Evolutionary conservation across 805 yeast genomes (phyloP).

Genomic region (Cyberlindnera amylophila): DNA sequence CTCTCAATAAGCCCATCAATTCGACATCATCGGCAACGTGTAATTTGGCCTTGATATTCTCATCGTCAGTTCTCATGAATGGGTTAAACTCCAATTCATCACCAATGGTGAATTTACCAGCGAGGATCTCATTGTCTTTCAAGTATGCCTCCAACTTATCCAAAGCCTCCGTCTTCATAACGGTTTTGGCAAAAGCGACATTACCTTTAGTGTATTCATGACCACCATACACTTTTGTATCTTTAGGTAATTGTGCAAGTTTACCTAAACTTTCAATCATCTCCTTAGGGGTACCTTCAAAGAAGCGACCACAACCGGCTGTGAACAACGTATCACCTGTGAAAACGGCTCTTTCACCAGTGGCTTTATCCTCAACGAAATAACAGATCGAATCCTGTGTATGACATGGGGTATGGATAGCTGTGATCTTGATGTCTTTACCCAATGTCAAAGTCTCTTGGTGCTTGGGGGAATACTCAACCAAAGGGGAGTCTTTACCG

Average conservation of each 20-base stretch:
- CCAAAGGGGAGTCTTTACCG: slow-evolving; percentile 77
- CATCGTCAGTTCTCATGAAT: slow-evolving; percentile 75
- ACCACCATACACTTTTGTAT: slow-evolving; percentile 83
- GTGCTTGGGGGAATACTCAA: slow-evolving; percentile 67
- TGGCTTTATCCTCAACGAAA: slow-evolving; percentile 55
- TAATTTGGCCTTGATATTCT: slow-evolving; percentile 54
- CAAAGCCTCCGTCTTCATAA: slow-evolving; percentile 44
- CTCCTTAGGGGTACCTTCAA: slow-evolving; percentile 82
- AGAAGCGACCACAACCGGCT: slow-evolving; percentile 95
- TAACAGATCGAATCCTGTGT: slow-evolving; percentile 96
- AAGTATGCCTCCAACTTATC: slow-evolving; percentile 49
- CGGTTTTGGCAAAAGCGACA: slow-evolving; percentile 68
- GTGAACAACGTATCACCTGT: slow-evolving; percentile 95
- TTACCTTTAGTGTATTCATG: slow-evolving; percentile 92
- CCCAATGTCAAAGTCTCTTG: slow-evolving; percentile 63
- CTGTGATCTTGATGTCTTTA: slow-evolving; percentile 57
- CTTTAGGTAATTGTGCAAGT: slow-evolving; percentile 59
- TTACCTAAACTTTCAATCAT: slow-evolving; percentile 70
- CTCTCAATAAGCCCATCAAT: slow-evolving; percentile 71
- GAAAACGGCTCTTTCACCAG: slow-evolving; percentile 71
- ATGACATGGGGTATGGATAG: slow-evolving; percentile 96
- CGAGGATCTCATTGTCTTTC: slow-evolving; percentile 59
- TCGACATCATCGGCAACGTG: slow-evolving; percentile 47
- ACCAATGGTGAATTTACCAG: slow-evolving; percentile 79
- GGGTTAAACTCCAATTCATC: slow-evolving; percentile 87